These are phyloP conservation scores for Allium cepa DNA, from an alignment of 106 monocot genomes.

Conservation along the genomic window DNA sequence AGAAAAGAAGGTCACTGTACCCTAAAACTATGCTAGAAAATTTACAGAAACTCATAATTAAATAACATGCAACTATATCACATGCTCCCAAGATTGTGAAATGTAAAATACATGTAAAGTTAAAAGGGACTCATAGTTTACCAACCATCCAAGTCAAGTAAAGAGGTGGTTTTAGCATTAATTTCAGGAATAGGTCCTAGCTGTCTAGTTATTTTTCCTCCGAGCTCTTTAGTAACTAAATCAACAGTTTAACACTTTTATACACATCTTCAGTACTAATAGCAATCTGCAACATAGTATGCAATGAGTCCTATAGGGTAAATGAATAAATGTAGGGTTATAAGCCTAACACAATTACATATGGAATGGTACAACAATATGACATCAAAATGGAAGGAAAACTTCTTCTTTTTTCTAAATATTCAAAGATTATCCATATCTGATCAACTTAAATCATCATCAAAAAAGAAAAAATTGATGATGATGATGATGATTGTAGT, in stretches of 20 bases:
- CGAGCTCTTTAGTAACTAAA: constrained; percentile 67
- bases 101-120: background rate
- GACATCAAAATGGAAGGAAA: background rate
- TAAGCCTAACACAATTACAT: too few species aligned
- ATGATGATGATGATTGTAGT: too few species aligned
- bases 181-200: constrained; percentile 88
- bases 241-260: constrained; percentile 69
- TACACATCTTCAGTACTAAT: constrained; percentile 91
- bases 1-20: background rate
- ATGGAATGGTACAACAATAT: background rate
- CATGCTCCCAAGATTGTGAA: background rate
- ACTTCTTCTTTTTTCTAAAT: background rate
- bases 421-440: background rate
- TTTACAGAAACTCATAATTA: too few species aligned
- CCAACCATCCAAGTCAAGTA: constrained; percentile 96
- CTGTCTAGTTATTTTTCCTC: constrained; percentile 89
- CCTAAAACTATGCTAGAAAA: too few species aligned
- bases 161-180: constrained; percentile 87
- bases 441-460: background rate
- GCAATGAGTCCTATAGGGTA: background rate
- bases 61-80: background rate
- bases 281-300: constrained; percentile 39
- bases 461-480: too few species aligned
- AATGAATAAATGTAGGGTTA: too few species aligned
- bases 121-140: constrained; percentile 48